Percentiles rank a stretch among this genome's conserved stretches.
These are phyloP conservation scores for Escovopsis sp. DNA, from an alignment of 2,329 filamentous ascomycete genomes.

Conservation along the genomic window DNA sequence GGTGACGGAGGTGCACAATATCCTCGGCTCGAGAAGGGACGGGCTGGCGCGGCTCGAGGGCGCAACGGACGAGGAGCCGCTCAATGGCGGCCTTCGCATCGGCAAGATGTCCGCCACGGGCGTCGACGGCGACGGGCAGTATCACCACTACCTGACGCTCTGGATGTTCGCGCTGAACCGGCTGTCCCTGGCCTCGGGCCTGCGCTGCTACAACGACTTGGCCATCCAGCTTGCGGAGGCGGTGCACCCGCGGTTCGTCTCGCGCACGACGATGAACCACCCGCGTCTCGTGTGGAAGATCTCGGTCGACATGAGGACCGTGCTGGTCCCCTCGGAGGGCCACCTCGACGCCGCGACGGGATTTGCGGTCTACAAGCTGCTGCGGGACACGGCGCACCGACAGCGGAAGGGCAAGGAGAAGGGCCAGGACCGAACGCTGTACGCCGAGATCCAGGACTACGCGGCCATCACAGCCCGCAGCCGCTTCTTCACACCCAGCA, in stretches of 20 bases:
- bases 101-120: constrained; percentile 35
- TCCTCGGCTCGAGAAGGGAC: constrained; percentile 37
- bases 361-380: constrained; percentile 31
- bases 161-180: constrained; percentile 49
- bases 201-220: constrained; percentile 31
- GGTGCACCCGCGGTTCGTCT: constrained; percentile 37
- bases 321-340: constrained; percentile 35
- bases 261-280: constrained; percentile 6
- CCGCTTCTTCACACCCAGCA: constrained; percentile 27
- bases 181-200: constrained; percentile 29
- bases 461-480: constrained; percentile 26
- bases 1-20: constrained; percentile 33
- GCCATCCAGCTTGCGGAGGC: constrained; percentile 36
- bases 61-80: constrained; percentile 34
- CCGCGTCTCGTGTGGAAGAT: constrained; percentile 40
- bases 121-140: constrained; percentile 41
- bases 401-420: constrained; percentile 4
- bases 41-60: constrained; percentile 28
- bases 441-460: constrained; percentile 37
- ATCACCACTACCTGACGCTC: constrained; percentile 44
- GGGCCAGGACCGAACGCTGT: constrained; percentile 13
- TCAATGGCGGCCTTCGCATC: constrained; percentile 40
- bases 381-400: constrained; percentile 25
- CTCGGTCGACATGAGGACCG: constrained; percentile 28
- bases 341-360: constrained; percentile 41